Base-by-base conservation (phyloP, 2,329 filamentous ascomycete species). In the Karstenula rhodostoma region DNA sequence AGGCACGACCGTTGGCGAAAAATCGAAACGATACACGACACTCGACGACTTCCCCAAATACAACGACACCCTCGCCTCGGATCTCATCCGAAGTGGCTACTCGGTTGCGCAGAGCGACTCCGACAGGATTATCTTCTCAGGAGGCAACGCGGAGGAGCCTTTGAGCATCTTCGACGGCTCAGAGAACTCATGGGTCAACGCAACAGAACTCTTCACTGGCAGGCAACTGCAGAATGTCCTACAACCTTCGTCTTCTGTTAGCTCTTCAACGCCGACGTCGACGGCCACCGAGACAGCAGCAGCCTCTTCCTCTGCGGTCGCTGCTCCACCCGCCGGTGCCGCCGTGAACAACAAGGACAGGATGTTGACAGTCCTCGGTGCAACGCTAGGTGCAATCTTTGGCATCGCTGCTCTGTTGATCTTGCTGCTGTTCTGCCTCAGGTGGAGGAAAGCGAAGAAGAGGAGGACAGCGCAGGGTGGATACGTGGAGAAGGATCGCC, bases 331-430 rank as follows among this genome's bases (percentile, higher is more conserved):
- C 55, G 65, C 63, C 48, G 68, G 58, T 44, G 67, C 58, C 50
- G 56, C 73, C 61, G 75, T 70, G 32, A 75, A 74, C 60, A 77
- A 75, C 63, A 78, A 83, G 65, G 70, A 73, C 81, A 84, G 77
- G 67, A 87, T 78, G 72, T 66, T 84, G 56, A 80, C 87, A 8
- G 90, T 97, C 29, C 84, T 97, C 1, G 94, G 92, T 35, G 91
- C 92, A 53, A 91, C 91, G 0, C 84, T 98, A 0, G 93, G 94
- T 13, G 88, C 89, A n/a, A 88, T 97, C 23, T 86, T 91, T 55
- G 93, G 91, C 19, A 81, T 93, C 55, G 88, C 90, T 22, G 79
- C 88, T 0, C 73, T 97, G 7, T 81, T 96, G n/a, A 83, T 91
- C 27, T 75, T 91, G 1, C 74, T 93, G n/a, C 83, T 97, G 22